Base-by-base conservation (phyloP, 768 basidiomycete species). In the Hysterangium stoloniferum region DNA sequence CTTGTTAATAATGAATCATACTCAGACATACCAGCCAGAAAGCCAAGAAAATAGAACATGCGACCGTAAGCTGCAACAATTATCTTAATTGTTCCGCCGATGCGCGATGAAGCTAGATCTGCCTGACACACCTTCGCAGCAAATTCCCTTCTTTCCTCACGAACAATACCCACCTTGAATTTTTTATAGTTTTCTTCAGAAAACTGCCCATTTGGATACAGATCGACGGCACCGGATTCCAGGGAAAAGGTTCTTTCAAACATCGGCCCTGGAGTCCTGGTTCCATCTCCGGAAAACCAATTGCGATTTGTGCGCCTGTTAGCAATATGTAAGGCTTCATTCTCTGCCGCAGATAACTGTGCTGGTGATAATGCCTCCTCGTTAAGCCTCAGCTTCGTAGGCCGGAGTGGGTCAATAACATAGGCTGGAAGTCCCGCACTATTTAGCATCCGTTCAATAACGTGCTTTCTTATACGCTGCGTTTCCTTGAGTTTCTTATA, bases 11-110 rank as follows among this genome's bases (percentile, higher is more conserved):
- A 35, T 13, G 35, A 11, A 22, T 27, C 24, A 52, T 24, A 22
- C 28, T 42, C 15, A 45, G n/a, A 62, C 74, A 53, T 53, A 85
- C 82, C 58, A 78, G 68, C 89, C 89, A 92, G 68, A 92, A 92
- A n/a, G 74, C 56, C 19, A 87, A 59, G 65, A 91, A 90, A 27
- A 84, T 56, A 0, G 62, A 43, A 68, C 78, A 77, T 0, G 82
- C 79, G 17, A 86, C 64, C 1, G 59, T 41, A 27, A 74, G 61
- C 71, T 73, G n/a, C n/a, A n/a, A n/a, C n/a, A n/a, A n/a, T n/a
- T n/a, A n/a, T n/a, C n/a, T n/a, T n/a, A n/a, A n/a, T n/a, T n/a
- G n/a, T n/a, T n/a, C n/a, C n/a, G n/a, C n/a, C n/a, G n/a, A n/a
- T n/a, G n/a, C n/a, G n/a, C n/a, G n/a, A n/a, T n/a, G n/a, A n/a